These are phyloP conservation scores for Hypoxylon sp. DNA, from an alignment of 2,329 filamentous ascomycete genomes.

Conservation along the genomic window DNA sequence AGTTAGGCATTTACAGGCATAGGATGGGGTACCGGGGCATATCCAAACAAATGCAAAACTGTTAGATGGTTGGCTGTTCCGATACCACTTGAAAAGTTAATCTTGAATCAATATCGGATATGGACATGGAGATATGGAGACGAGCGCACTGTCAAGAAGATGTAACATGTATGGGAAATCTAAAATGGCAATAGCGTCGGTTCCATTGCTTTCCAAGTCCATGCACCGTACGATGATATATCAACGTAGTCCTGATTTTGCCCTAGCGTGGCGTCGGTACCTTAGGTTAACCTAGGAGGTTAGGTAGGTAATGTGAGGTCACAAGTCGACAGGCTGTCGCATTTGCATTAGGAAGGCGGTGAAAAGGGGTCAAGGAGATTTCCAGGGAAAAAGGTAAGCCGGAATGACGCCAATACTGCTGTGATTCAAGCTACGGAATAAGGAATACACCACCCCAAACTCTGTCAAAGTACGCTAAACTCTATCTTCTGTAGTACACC, in stretches of 20 bases:
- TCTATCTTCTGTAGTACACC: background rate
- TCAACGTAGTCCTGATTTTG: background rate
- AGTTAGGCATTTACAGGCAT: too few species aligned
- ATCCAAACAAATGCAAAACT: too few species aligned
- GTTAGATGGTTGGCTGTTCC: too few species aligned
- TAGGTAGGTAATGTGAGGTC: background rate
- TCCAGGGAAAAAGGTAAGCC: too few species aligned
- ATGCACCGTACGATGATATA: background rate
- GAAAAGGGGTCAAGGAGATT: background rate
- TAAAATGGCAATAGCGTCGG: background rate
- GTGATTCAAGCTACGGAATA: too few species aligned
- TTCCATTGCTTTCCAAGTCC: background rate
- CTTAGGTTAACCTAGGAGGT: too few species aligned
- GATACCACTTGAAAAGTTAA: too few species aligned
- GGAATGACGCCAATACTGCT: too few species aligned
- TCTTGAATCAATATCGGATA: background rate
- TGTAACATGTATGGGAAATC: background rate
- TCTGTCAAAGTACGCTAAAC: background rate
- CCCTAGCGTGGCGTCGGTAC: background rate
- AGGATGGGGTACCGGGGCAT: too few species aligned
- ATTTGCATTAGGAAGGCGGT: background rate
- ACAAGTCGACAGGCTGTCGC: background rate
- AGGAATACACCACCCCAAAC: too few species aligned
- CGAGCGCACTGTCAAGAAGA: too few species aligned
- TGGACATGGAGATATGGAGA: background rate